Evolutionary conservation across 371 early-diverging fungal species (phyloP).

Genomic region (Mucor ambiguus): DNA sequence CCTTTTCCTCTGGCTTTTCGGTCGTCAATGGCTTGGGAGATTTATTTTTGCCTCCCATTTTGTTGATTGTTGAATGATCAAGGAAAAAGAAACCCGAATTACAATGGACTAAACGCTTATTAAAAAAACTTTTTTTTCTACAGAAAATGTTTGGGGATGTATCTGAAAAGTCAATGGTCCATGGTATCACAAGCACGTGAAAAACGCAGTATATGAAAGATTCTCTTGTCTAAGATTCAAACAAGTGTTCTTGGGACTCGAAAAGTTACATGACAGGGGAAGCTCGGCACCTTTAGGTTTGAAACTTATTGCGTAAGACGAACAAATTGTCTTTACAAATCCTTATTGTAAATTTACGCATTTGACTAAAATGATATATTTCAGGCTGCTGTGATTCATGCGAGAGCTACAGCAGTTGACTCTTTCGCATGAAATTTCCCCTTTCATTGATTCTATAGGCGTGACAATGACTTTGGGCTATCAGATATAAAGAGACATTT

Average conservation of each 20-base stretch:
- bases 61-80: neutral
- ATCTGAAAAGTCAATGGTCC: neutral
- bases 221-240: neutral
- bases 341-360: no score
- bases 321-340: neutral
- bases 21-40: slow-evolving; percentile 3
- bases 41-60: slow-evolving; percentile 13
- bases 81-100: neutral
- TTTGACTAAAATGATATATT: neutral
- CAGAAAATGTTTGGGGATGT: slow-evolving; percentile 10
- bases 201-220: slow-evolving; percentile 1
- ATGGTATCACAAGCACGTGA: slow-evolving; percentile 8
- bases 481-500: no score
- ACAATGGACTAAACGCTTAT: neutral
- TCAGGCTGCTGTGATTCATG: neutral
- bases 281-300: neutral
- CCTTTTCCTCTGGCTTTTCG: slow-evolving; percentile 3
- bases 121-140: neutral
- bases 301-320: neutral
- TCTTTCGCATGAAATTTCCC: neutral
- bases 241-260: slow-evolving; percentile 2
- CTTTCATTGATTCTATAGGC: no score
- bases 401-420: neutral
- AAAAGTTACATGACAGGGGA: neutral
- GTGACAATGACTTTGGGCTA: no score